Evolutionary conservation across 305 asterid species (phyloP).

Genomic region (Withania somnifera): DNA sequence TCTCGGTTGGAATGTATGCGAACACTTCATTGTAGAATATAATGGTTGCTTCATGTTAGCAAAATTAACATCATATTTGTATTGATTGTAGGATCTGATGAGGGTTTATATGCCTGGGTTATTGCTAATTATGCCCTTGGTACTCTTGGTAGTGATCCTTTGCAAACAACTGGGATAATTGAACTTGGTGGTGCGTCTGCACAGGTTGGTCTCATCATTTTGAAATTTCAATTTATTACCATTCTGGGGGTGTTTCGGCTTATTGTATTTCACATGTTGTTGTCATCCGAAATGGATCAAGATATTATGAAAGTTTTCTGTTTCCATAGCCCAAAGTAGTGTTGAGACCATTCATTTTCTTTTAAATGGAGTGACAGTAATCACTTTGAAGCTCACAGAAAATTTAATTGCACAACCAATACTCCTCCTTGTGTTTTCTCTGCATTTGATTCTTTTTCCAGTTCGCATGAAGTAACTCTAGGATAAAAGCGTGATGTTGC

Average conservation of each 20-base stretch:
- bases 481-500: not conserved
- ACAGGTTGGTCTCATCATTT: constrained; percentile 43
- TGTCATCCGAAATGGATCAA: not conserved
- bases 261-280: not conserved
- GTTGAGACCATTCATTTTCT: not conserved
- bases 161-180: constrained; percentile 78
- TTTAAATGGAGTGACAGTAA: not conserved
- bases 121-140: constrained; percentile 80
- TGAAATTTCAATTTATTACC: not conserved
- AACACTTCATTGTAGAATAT: too few species aligned
- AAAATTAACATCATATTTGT: too few species aligned
- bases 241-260: not conserved
- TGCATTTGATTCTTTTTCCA: not conserved
- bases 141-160: constrained; percentile 78
- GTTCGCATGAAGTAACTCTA: not conserved
- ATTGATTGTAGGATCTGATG: too few species aligned
- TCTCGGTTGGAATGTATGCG: too few species aligned
- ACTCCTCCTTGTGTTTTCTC: not conserved
- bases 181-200: constrained; percentile 99
- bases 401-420: not conserved
- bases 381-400: not conserved
- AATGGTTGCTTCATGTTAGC: too few species aligned
- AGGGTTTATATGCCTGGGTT: too few species aligned
- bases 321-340: not conserved
- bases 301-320: not conserved